Evolutionary conservation across 1,139 yeast species (phyloP), one percentile per base, ranked within the genome.

Genomic region (Taphrina sp.): DNA sequence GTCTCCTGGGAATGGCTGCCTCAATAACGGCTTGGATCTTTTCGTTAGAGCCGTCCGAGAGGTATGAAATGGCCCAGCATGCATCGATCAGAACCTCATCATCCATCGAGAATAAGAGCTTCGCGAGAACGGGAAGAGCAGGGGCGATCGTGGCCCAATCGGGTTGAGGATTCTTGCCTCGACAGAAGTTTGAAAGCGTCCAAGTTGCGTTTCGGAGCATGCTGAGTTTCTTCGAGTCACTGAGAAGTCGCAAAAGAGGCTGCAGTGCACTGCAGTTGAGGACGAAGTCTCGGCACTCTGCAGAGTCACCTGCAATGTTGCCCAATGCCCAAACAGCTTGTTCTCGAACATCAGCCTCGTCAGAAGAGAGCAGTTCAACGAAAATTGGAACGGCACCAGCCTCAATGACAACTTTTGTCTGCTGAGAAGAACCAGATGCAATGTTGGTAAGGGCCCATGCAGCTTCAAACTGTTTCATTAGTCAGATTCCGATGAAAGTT

Each of bases 271-370:
- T 83, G 65, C 89, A 83, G 44, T 77, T 74, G 64, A 92, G 77
- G 39, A 92, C 98, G 64, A 78, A 83, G 72, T 92, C 97, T 73
- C 98, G 81, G 75, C 83, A 88, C 56, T 77, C 77, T 16, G 96
- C 79, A 19, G 95, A 86, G 70, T 92, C 98, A 71, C 98, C 98
- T 28, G 98, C 97, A 70, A 92, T 96, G 70, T 92, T 94, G 72
- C 98, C 98, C 65, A 92, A 76, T 35, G 98, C 98, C 98, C 98
- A 92, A 64, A 92, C 92, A 19, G 97, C 97, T 74, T 92, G 98
- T 70, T 92, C 98, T 71, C 88, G 87, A 59, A 94, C 96, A 68
- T 94, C 98, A 57, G 83, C 75, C 49, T 95, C 87, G 60, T 81
- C 82, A 4, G 95, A 85, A 64, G 80, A 78, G 64, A 94, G 77